These are phyloP conservation scores for Termitomyces heimii DNA, from an alignment of 768 basidiomycete genomes.

Conservation along the genomic window DNA sequence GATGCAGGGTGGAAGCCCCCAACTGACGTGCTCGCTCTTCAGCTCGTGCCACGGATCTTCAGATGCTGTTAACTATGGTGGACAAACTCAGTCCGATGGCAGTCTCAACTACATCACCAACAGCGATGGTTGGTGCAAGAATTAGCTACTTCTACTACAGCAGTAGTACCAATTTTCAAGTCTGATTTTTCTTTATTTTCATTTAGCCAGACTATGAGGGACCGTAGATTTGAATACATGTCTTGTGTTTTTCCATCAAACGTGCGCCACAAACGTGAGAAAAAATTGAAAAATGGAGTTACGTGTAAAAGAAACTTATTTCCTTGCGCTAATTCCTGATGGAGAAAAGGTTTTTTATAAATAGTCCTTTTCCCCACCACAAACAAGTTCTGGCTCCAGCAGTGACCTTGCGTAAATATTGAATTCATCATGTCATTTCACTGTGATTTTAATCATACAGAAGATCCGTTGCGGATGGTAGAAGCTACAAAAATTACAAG, in stretches of 20 bases:
- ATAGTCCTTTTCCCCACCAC: too few species aligned
- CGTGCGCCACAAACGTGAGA: neutral
- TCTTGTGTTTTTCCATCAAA: neutral
- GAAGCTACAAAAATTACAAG: neutral
- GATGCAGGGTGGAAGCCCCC: slow-evolving; percentile 32
- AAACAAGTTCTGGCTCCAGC: too few species aligned
- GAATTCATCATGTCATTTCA: neutral
- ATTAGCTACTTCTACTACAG: neutral
- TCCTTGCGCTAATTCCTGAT: too few species aligned
- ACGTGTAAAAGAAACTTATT: too few species aligned
- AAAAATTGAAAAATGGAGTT: too few species aligned
- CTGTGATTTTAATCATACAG: neutral
- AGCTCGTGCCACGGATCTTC: slow-evolving; percentile 27
- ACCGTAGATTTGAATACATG: neutral
- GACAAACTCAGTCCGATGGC: slow-evolving; percentile 37
- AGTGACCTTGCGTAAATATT: neutral
- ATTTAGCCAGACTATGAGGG: neutral
- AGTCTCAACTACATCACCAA: slow-evolving; percentile 32
- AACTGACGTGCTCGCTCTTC: slow-evolving; percentile 39
- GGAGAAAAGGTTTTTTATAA: too few species aligned
- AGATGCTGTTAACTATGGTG: slow-evolving; percentile 34
- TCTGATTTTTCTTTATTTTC: too few species aligned
- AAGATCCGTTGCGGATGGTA: neutral
- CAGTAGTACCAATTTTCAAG: too few species aligned
- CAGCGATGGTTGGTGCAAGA: slow-evolving; percentile 38